Conservation (phyloP, 805 yeast genomes). For the Pichia manshurica region DNA sequence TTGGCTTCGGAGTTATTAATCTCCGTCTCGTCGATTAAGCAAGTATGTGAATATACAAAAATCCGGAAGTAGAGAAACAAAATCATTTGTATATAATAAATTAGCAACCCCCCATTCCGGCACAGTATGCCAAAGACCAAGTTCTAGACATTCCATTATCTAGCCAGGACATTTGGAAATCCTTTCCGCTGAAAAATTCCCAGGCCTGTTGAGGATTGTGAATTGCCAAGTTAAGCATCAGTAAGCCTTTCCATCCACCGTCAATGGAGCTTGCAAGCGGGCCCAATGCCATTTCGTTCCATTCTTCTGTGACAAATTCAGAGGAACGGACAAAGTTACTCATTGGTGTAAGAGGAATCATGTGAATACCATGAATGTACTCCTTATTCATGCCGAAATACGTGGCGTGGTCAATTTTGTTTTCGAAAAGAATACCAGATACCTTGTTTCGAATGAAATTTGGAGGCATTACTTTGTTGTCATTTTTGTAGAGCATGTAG, state of each 20-base stretch:
- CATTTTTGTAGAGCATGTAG: slow-evolving; percentile 47
- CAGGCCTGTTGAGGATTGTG: slow-evolving; percentile 38
- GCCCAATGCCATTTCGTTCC: slow-evolving; percentile 30
- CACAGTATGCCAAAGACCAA: slow-evolving; percentile 57
- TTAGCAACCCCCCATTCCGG: slow-evolving; percentile 37
- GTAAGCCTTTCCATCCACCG: slow-evolving; percentile 63
- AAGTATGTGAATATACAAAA: no score
- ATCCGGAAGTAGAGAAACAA: no score
- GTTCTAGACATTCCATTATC: slow-evolving; percentile 61
- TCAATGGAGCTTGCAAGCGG: slow-evolving; percentile 37
- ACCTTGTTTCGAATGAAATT: slow-evolving; percentile 53
- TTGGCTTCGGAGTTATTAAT: background rate
- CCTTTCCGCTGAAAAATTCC: slow-evolving; percentile 34
- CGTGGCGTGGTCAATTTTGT: slow-evolving; percentile 67
- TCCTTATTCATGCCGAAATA: slow-evolving; percentile 58
- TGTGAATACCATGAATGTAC: slow-evolving; percentile 74
- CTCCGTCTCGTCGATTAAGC: no score
- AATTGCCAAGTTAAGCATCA: slow-evolving; percentile 40
- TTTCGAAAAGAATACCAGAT: slow-evolving; percentile 64
- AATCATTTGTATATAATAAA: background rate
- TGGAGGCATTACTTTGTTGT: slow-evolving; percentile 46
- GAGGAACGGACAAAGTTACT: slow-evolving; percentile 52
- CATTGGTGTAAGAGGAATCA: slow-evolving; percentile 65
- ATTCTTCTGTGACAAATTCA: slow-evolving; percentile 42
- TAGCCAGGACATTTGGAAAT: slow-evolving; percentile 35